These are phyloP conservation scores for Hypoxylon sp. DNA, from an alignment of 2,329 filamentous ascomycete genomes.

Conservation along the genomic window DNA sequence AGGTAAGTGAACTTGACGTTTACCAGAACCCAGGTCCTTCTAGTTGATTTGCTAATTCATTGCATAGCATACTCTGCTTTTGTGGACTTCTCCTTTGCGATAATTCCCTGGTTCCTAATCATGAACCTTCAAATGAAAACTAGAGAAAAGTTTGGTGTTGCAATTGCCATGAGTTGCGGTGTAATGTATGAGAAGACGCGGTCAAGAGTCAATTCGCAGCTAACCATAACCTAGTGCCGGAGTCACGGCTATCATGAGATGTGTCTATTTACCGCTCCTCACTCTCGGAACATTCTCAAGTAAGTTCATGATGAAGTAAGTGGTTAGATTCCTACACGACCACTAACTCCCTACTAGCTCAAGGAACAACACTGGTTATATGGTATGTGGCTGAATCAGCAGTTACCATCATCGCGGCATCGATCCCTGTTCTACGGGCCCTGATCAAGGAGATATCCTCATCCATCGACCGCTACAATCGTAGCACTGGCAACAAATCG, in stretches of 20 bases:
- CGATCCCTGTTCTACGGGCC: slow-evolving; percentile 55
- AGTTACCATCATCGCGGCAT: slow-evolving; percentile 52
- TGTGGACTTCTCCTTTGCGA: slow-evolving; percentile 52
- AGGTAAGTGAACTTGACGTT: slow-evolving; percentile 16
- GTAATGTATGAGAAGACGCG: slow-evolving; percentile 44
- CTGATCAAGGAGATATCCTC: slow-evolving; percentile 49
- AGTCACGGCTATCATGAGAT: slow-evolving; percentile 48
- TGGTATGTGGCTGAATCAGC: slow-evolving; percentile 52
- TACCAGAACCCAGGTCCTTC: not conserved
- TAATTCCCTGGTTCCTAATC: slow-evolving; percentile 54
- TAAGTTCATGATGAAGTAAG: slow-evolving; percentile 34
- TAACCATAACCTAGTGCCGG: slow-evolving; percentile 42
- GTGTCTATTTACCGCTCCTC: slow-evolving; percentile 42
- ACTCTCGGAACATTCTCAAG: slow-evolving; percentile 43
- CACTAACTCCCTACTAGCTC: slow-evolving; percentile 16
- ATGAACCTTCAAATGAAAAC: slow-evolving; percentile 52
- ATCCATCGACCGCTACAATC: slow-evolving; percentile 42
- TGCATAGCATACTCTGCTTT: slow-evolving; percentile 47
- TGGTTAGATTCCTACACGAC: not conserved
- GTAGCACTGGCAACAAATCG: slow-evolving; percentile 34
- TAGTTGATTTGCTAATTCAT: slow-evolving; percentile 13
- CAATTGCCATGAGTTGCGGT: slow-evolving; percentile 53
- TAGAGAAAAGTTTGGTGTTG: slow-evolving; percentile 53
- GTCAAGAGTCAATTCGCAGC: not conserved
- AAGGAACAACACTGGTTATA: slow-evolving; percentile 48